A percentile compares a stretch with the other conserved stretches of the same genome.
Conservation (phyloP, 371 early-diverging fungal genomes). For the Mortierella sp. region DNA sequence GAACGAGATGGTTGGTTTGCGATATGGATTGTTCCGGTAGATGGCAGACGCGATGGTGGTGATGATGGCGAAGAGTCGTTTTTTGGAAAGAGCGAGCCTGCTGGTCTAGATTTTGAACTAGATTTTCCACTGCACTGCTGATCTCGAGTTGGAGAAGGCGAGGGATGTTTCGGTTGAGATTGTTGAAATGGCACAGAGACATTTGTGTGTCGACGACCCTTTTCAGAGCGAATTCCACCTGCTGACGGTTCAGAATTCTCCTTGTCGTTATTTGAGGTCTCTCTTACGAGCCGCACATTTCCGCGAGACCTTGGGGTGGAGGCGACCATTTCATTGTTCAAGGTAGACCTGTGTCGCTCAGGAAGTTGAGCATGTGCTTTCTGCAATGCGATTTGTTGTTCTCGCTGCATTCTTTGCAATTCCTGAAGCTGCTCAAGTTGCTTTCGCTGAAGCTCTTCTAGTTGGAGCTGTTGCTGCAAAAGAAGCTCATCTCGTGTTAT, state of each 20-base stretch:
- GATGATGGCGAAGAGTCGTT: not conserved
- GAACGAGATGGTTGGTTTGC: not conserved
- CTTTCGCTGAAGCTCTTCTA: conserved; percentile 11
- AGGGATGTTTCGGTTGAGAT: not conserved
- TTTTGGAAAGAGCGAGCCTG: not conserved
- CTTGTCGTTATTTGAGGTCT: not conserved
- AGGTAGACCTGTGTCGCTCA: not conserved
- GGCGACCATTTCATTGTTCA: not conserved
- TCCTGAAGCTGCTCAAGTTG: conserved; percentile 18
- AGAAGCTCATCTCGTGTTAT: conserved; percentile 20
- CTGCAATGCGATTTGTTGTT: conserved; percentile 36
- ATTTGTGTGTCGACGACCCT: not conserved
- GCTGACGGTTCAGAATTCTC: not conserved
- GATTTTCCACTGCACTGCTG: not conserved
- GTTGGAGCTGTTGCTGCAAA: not conserved
- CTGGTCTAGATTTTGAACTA: not conserved
- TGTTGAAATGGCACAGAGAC: not conserved
- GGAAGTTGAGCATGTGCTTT: conserved; percentile 10
- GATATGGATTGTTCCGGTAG: not conserved
- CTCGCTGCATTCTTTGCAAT: conserved; percentile 21
- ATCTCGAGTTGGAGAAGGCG: not conserved
- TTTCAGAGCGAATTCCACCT: not conserved
- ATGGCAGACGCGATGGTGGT: not conserved
- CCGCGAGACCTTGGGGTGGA: not conserved
- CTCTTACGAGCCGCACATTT: not conserved